A percentile compares a stretch with the other conserved stretches of the same genome.
Conservation (phyloP, 305 asterid genomes). For the Fraxinus albicans region DNA sequence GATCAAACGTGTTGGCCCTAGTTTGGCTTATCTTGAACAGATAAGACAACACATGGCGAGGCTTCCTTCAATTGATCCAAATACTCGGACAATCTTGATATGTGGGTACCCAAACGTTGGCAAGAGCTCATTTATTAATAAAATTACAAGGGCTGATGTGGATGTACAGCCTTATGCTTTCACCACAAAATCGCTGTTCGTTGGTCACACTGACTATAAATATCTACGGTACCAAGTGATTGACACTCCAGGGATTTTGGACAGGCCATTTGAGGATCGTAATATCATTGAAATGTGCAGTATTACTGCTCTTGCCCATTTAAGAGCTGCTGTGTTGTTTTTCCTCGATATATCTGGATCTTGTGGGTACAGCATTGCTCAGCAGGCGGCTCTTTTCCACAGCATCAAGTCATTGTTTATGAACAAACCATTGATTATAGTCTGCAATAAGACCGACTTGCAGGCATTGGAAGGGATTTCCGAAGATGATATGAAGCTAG, state of each 20-base stretch:
- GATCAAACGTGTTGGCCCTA: slow-evolving; percentile 73
- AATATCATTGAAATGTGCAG: slow-evolving; percentile 98
- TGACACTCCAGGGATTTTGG: slow-evolving; percentile 95
- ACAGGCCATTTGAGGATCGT: slow-evolving; percentile 93
- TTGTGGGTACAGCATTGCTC: slow-evolving; percentile 89
- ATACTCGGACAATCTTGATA: slow-evolving; percentile 82
- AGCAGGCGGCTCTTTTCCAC: slow-evolving; percentile 90
- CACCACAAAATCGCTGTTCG: slow-evolving; percentile 93
- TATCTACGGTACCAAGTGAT: slow-evolving; percentile 90
- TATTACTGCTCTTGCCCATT: slow-evolving; percentile 92
- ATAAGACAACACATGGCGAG: slow-evolving; percentile 98
- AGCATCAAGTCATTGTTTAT: slow-evolving; percentile 87
- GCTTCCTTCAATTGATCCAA: slow-evolving; percentile 94
- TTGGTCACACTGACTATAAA: slow-evolving; percentile 90
- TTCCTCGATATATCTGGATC: slow-evolving; percentile 94
- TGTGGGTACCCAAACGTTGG: slow-evolving; percentile 99
- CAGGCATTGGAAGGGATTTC: slow-evolving; percentile 78
- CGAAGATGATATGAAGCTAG: slow-evolving; percentile 78
- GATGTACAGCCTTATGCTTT: slow-evolving; percentile 98
- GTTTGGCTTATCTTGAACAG: slow-evolving; percentile 96
- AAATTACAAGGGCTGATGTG: slow-evolving; percentile 92
- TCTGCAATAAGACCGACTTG: slow-evolving; percentile 90
- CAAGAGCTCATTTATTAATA: slow-evolving; percentile 92
- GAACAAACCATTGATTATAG: slow-evolving; percentile 86
- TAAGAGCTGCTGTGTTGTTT: slow-evolving; percentile 90